Evolutionary conservation across 2,329 filamentous ascomycete species (phyloP), one percentile per base, ranked within the genome.

Genomic region (Alternaria conjuncta): DNA sequence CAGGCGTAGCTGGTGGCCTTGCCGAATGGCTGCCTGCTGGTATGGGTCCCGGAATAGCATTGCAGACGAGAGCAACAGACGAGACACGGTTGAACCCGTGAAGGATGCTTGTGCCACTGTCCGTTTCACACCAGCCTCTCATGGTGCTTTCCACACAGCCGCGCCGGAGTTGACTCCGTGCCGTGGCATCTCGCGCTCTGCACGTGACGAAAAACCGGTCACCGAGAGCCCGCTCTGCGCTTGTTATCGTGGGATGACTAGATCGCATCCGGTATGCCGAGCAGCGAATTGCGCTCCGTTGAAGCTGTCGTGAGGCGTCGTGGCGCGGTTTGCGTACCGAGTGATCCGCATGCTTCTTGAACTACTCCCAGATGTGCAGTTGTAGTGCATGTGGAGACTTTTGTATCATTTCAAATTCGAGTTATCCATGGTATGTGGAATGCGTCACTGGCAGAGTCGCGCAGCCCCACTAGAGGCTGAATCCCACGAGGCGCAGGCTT

Each of bases 51-150:
- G 55, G 55, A 51, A 61, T 50, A 58, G 36, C 55, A 44, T 62
- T 3, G 55, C 18, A 60, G 43, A 46, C 25, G 30, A n/a, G 26
- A n/a, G 54, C 54, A 32, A 47, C 20, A 47, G 26, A 56, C 51
- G 10, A 56, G 51, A 56, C 44, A 60, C 58, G 55, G 60, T 57
- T 62, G 47, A 36, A n/a, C 41, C 47, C 55, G 47, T 44, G 55
- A 46, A 62, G 23, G 45, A 61, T 57, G 59, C 54, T 46, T 61
- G 59, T 56, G 55, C 55, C 60, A 62, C 60, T 43, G 41, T 51
- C 44, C 26, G 21, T 28, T 49, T 26, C 41, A 41, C 54, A 49
- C 36, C 47, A 53, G 60, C 54, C 54, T 46, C 36, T 54, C 20
- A 13, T 25, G 6, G 23, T 13, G 32, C 53, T 36, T 45, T 32